Evolutionary conservation across 495 filamentous ascomycete genomes (phyloP).

Genomic region (Penicillium angulare): DNA sequence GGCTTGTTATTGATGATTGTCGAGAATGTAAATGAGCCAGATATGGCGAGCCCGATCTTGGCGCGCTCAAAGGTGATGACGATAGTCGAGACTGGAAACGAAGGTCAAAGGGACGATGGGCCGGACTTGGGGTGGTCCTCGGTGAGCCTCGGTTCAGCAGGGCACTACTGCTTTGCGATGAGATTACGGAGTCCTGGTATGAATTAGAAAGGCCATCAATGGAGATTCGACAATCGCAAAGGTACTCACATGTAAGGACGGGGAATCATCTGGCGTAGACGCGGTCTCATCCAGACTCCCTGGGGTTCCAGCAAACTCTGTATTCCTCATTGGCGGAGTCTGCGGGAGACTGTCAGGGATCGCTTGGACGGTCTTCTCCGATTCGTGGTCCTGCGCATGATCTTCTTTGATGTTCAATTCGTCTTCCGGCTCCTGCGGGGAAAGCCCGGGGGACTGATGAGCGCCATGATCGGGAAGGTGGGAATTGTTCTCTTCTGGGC

Average conservation of each 20-base stretch:
- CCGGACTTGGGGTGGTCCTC: slow-evolving; percentile 64
- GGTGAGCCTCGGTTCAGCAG: slow-evolving; percentile 49
- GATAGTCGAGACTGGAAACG: slow-evolving; percentile 86
- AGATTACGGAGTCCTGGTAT: slow-evolving; percentile 73
- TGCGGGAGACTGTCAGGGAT: slow-evolving; percentile 15
- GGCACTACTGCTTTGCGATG: slow-evolving; percentile 69
- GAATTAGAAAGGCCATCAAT: slow-evolving; percentile 19
- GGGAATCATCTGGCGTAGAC: slow-evolving; percentile 84
- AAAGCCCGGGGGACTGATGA: slow-evolving; percentile 16
- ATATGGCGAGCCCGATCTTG: slow-evolving; percentile 75
- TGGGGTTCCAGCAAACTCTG: slow-evolving; percentile 15
- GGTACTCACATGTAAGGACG: slow-evolving; percentile 74
- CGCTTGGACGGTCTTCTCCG: slow-evolving; percentile 16
- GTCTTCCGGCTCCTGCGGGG: slow-evolving; percentile 23
- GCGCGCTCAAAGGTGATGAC: slow-evolving; percentile 55
- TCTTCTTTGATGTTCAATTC: slow-evolving; percentile 27
- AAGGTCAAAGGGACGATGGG: slow-evolving; percentile 88
- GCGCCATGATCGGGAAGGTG: slow-evolving; percentile 23
- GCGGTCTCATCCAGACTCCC: slow-evolving; percentile 50
- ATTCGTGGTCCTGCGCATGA: slow-evolving; percentile 23
- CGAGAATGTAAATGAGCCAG: slow-evolving; percentile 74
- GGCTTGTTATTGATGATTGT: slow-evolving; percentile 65
- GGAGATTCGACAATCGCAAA: slow-evolving; percentile 10
- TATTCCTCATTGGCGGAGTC: slow-evolving; percentile 22
- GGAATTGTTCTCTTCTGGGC: slow-evolving; percentile 32